Evolutionary conservation across 2,329 filamentous ascomycete genomes (phyloP).

Genomic region (Hypoxylon sp.): DNA sequence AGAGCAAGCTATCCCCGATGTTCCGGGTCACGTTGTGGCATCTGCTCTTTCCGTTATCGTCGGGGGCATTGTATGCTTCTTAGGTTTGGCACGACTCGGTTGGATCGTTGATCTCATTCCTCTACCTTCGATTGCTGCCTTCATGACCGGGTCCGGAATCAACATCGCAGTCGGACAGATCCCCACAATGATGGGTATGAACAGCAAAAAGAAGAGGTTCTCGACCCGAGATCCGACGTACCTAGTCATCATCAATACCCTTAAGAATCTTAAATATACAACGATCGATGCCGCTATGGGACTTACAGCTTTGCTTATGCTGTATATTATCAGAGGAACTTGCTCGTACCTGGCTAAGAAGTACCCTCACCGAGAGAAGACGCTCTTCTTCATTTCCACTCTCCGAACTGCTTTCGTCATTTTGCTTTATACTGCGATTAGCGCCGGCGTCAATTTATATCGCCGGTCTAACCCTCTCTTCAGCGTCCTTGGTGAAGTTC

Average conservation of each 20-base stretch:
- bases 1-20: constrained; percentile 35
- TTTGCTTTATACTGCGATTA: constrained; percentile 83
- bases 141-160: constrained; percentile 69
- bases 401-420: constrained; percentile 86
- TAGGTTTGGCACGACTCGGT: constrained; percentile 66
- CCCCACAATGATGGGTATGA: constrained; percentile 66
- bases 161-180: constrained; percentile 67
- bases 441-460: constrained; percentile 54
- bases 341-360: constrained; percentile 77
- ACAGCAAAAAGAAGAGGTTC: constrained; percentile 60
- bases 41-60: constrained; percentile 64
- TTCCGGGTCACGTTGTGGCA: constrained; percentile 56
- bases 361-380: constrained; percentile 75
- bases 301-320: constrained; percentile 75
- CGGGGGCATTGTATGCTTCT: constrained; percentile 64
- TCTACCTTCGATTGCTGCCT: constrained; percentile 67
- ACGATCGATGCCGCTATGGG: constrained; percentile 81
- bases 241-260: constrained; percentile 66
- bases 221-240: constrained; percentile 63
- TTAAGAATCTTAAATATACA: constrained; percentile 63
- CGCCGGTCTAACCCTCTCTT: constrained; percentile 41
- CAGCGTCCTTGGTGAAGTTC: constrained; percentile 77
- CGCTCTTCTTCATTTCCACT: constrained; percentile 84
- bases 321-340: constrained; percentile 75
- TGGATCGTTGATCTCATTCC: constrained; percentile 71